These are phyloP conservation scores for Salvia hispanica DNA, from an alignment of 257 asterid species.

Conservation along the genomic window DNA sequence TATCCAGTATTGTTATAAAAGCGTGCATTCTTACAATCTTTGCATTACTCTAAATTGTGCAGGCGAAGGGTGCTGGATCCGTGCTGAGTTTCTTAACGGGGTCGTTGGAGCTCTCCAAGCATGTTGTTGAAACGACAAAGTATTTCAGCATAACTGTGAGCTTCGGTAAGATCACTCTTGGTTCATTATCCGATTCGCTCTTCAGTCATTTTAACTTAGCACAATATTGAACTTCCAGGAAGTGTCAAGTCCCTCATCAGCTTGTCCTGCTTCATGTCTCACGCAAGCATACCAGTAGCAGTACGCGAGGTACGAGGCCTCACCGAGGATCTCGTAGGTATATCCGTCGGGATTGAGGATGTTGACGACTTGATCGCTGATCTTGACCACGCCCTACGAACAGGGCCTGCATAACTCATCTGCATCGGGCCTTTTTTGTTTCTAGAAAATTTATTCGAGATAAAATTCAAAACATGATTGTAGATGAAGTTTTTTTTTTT, in stretches of 20 bases:
- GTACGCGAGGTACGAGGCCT: conserved; percentile 74
- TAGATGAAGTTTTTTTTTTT: too few relatives aligned
- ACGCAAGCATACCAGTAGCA: conserved; percentile 66
- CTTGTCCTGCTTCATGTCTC: conserved; percentile 89
- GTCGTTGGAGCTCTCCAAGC: conserved; percentile 80
- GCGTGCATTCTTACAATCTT: too few relatives aligned
- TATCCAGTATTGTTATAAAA: neutral
- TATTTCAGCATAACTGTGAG: conserved; percentile 85
- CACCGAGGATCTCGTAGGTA: conserved; percentile 72
- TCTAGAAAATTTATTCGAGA: neutral
- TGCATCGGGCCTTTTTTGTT: neutral
- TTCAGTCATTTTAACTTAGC: neutral
- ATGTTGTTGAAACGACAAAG: conserved; percentile 72
- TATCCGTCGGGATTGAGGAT: conserved; percentile 86
- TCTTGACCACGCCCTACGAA: conserved; percentile 63
- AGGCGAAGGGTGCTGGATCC: conserved; percentile 94
- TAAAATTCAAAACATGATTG: neutral
- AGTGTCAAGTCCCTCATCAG: conserved; percentile 84
- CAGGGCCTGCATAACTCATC: conserved; percentile 49
- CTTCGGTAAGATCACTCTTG: conserved; percentile 56
- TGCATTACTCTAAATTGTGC: too few relatives aligned
- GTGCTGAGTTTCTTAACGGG: conserved; percentile 84
- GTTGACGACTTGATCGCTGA: conserved; percentile 76
- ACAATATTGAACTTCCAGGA: conserved; percentile 38
- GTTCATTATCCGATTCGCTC: neutral